These are phyloP conservation scores for Polysphondylium violaceum DNA, from an alignment of 78 protist genomes.

Conservation along the genomic window DNA sequence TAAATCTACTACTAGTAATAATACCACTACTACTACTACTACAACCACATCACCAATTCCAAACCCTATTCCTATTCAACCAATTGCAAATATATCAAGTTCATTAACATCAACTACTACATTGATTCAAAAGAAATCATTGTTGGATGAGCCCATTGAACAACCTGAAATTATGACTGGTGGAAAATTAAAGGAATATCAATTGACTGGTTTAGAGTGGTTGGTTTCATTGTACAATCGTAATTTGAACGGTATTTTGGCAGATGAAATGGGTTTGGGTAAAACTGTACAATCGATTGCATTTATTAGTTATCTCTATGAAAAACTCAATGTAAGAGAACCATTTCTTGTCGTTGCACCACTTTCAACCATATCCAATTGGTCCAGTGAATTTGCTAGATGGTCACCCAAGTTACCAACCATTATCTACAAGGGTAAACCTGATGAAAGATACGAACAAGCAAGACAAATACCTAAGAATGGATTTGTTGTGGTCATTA, in stretches of 20 bases:
- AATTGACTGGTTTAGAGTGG: constrained; percentile 96
- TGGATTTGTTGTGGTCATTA: constrained; percentile 82
- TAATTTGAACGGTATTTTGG: constrained; percentile 96
- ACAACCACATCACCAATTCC: constrained; percentile 6
- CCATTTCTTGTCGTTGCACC: constrained; percentile 98
- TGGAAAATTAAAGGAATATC: constrained; percentile 83
- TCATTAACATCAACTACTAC: constrained; percentile 25
- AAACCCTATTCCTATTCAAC: background rate
- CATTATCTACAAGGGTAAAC: constrained; percentile 70
- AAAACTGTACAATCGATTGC: constrained; percentile 97
- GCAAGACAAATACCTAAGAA: constrained; percentile 21
- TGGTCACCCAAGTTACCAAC: constrained; percentile 77
- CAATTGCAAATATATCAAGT: constrained; percentile 18
- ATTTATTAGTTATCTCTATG: constrained; percentile 81
- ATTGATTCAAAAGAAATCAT: constrained; percentile 15
- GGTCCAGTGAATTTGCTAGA: constrained; percentile 93
- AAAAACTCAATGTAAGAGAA: constrained; percentile 81
- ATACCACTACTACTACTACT: constrained; percentile 14
- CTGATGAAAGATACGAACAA: constrained; percentile 73
- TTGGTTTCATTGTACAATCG: constrained; percentile 93
- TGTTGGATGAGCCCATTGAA: constrained; percentile 2
- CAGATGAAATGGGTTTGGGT: constrained; percentile 99
- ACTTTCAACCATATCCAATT: constrained; percentile 94
- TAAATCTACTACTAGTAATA: background rate
- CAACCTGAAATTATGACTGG: constrained; percentile 81